Percentiles rank a stretch among this genome's conserved stretches.
These are phyloP conservation scores for Sonneratia caseolaris DNA, from an alignment of 345 rosid genomes.

Conservation along the genomic window DNA sequence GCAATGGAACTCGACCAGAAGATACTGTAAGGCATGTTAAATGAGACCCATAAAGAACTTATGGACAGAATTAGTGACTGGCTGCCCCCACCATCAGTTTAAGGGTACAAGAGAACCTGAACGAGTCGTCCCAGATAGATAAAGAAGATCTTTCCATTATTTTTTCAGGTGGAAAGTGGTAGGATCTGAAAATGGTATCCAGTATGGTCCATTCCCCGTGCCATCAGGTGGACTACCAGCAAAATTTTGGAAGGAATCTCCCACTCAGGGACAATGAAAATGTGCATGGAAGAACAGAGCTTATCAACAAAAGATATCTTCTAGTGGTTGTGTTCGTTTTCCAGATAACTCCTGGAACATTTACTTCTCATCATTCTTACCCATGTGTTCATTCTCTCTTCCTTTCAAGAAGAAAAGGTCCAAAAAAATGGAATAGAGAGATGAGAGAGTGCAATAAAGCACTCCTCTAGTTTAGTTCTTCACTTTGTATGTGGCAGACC, in stretches of 20 bases:
- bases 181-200: constrained; percentile 47
- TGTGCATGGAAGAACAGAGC: not conserved
- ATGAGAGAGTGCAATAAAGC: not conserved
- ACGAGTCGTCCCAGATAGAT: not conserved
- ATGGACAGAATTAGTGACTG: no score
- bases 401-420: not conserved
- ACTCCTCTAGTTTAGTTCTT: not conserved
- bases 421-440: not conserved
- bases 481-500: not conserved
- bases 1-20: no score
- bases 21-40: not conserved
- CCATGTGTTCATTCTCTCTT: not conserved
- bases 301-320: no score
- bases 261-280: not conserved
- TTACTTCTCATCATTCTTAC: not conserved
- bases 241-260: constrained; percentile 47
- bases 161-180: constrained; percentile 62
- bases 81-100: no score
- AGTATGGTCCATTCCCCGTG: constrained; percentile 71
- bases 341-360: not conserved
- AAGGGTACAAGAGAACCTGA: not conserved
- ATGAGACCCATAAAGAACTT: not conserved
- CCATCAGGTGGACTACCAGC: constrained; percentile 62
- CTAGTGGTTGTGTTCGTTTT: no score
- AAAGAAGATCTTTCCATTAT: not conserved